phyloP scores from a whole-genome alignment of 768 basidiomycete species.

The Xanthoconium stramineum region DNA sequence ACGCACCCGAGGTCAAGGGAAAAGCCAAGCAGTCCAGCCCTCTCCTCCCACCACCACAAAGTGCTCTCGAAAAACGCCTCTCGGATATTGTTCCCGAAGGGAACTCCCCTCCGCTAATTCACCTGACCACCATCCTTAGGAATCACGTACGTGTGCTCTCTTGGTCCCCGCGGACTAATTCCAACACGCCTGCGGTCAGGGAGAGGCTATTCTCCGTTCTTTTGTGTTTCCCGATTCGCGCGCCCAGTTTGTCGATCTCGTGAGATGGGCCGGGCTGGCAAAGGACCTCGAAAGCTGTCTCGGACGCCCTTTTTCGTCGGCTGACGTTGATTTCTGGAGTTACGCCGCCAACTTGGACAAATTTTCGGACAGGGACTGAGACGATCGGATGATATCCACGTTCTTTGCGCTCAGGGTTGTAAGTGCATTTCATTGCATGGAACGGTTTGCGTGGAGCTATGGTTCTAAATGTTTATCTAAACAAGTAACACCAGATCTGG shows the following conservation, averaged over 20 bases:
- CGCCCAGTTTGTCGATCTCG: conserved; percentile 56
- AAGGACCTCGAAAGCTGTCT: conserved; percentile 23
- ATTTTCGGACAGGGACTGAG: neutral
- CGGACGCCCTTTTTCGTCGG: conserved; percentile 29
- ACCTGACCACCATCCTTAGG: conserved; percentile 51
- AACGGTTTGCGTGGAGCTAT: too few species aligned
- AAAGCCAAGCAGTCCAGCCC: conserved; percentile 45
- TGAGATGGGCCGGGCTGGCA: conserved; percentile 46
- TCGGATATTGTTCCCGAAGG: conserved; percentile 6
- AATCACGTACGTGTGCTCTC: conserved; percentile 51
- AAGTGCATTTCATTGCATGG: too few species aligned
- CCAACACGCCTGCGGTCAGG: conserved; percentile 37
- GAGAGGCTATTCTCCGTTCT: conserved; percentile 48
- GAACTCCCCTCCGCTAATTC: conserved; percentile 34
- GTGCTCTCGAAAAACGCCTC: conserved; percentile 5
- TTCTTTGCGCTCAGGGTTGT: too few species aligned
- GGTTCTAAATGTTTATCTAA: too few species aligned
- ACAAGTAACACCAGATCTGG: too few species aligned
- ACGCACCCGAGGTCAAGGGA: conserved; percentile 25
- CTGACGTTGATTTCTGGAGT: conserved; percentile 67
- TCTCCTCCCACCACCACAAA: conserved; percentile 4
- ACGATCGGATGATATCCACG: neutral
- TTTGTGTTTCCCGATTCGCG: conserved; percentile 80
- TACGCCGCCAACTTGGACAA: conserved; percentile 36
- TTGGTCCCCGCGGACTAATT: conserved; percentile 1